Evolutionary conservation across 106 monocot genomes (phyloP).

Genomic region (Hemerocallis citrina): DNA sequence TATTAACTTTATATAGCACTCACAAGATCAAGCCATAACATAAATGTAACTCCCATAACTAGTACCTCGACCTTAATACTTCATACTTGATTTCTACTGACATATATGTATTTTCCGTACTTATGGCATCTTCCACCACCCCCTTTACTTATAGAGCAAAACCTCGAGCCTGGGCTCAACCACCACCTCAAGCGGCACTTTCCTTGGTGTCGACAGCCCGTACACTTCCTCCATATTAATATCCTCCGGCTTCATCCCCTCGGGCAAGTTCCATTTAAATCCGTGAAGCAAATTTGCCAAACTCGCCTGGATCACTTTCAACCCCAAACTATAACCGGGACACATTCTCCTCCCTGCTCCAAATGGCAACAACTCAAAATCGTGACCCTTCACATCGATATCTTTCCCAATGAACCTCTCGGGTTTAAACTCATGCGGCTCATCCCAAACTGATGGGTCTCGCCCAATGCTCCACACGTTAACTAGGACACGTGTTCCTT

Average conservation of each 20-base stretch:
- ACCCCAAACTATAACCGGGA: slow-evolving; percentile 31
- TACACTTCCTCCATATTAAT: slow-evolving; percentile 58
- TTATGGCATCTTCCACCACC: too few relatives aligned
- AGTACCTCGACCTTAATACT: too few relatives aligned
- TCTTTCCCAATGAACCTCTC: slow-evolving; percentile 44
- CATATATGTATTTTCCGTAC: too few relatives aligned
- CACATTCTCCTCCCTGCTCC: slow-evolving; percentile 35
- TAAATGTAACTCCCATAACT: too few relatives aligned
- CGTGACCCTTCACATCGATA: slow-evolving; percentile 49
- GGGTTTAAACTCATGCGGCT: slow-evolving; percentile 35
- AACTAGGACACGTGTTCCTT: slow-evolving; percentile 14
- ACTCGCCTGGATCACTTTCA: slow-evolving; percentile 25
- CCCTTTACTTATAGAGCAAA: slow-evolving; percentile 15
- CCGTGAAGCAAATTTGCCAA: slow-evolving; percentile 32
- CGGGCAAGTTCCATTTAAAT: slow-evolving; percentile 30
- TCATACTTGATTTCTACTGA: too few relatives aligned
- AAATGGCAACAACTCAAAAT: slow-evolving; percentile 50
- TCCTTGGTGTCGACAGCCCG: slow-evolving; percentile 37
- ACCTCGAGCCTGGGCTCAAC: slow-evolving; percentile 16
- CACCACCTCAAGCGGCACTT: slow-evolving; percentile 19
- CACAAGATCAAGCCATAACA: too few relatives aligned
- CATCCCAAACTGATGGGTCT: slow-evolving; percentile 33
- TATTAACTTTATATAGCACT: too few relatives aligned
- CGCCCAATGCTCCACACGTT: slow-evolving; percentile 27
- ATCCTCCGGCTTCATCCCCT: slow-evolving; percentile 21